Conservation (phyloP, 2,329 filamentous ascomycete genomes). For the Penicillium sp. region DNA sequence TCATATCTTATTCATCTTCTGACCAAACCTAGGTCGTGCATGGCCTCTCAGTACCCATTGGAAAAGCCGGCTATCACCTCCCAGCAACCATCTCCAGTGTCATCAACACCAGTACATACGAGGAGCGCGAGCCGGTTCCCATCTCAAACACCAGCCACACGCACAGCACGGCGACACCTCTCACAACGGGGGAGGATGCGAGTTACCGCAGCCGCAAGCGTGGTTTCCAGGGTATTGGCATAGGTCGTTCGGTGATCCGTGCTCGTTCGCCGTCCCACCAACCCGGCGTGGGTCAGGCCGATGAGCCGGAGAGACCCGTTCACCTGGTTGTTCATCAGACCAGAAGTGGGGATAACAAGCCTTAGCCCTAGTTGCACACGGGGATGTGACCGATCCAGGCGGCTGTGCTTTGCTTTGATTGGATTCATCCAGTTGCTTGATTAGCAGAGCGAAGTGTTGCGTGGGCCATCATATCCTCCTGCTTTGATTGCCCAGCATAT, state of each 20-base stretch:
- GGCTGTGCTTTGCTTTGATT: neutral
- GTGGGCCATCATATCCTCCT: neutral
- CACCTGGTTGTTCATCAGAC: slow-evolving; percentile 26
- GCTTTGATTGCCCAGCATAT: neutral
- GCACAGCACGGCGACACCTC: slow-evolving; percentile 36
- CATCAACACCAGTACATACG: slow-evolving; percentile 43
- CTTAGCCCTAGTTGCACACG: neutral
- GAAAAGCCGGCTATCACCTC: slow-evolving; percentile 49
- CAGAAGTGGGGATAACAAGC: neutral
- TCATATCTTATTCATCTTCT: neutral
- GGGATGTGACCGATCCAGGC: neutral
- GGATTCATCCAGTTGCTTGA: neutral
- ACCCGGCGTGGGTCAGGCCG: slow-evolving; percentile 22
- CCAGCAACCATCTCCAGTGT: slow-evolving; percentile 47
- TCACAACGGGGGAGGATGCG: slow-evolving; percentile 5
- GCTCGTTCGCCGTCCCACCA: slow-evolving; percentile 18
- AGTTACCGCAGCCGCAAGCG: slow-evolving; percentile 31
- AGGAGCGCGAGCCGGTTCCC: slow-evolving; percentile 32
- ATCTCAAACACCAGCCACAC: slow-evolving; percentile 30
- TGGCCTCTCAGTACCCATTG: slow-evolving; percentile 74
- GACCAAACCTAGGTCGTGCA: slow-evolving; percentile 63
- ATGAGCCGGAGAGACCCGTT: slow-evolving; percentile 38
- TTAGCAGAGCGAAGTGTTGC: neutral
- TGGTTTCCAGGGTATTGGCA: slow-evolving; percentile 23
- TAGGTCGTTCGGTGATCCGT: slow-evolving; percentile 29